Conservation (phyloP, 108 stramenopile genomes). For the Pseudonitzschia pungens region DNA sequence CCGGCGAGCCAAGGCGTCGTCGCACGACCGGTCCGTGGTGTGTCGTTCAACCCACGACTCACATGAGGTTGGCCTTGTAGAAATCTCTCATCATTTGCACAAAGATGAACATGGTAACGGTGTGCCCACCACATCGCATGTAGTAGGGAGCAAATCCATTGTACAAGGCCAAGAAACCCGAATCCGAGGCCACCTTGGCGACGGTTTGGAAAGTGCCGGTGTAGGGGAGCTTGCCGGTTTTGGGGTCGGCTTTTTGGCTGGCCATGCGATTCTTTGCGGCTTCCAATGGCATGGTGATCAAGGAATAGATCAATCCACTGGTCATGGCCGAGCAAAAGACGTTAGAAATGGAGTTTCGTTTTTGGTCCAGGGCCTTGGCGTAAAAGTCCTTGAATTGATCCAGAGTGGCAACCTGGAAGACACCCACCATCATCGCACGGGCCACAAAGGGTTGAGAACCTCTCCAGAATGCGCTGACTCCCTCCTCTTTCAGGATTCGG, state of each 20-base stretch:
- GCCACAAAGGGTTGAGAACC: constrained; percentile 87
- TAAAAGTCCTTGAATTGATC: constrained; percentile 93
- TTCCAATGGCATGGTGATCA: constrained; percentile 95
- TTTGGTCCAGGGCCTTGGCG: constrained; percentile 54
- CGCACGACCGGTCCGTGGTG: neutral
- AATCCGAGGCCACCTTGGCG: constrained; percentile 56
- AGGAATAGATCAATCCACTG: constrained; percentile 87
- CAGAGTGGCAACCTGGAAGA: constrained; percentile 91
- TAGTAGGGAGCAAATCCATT: constrained; percentile 92
- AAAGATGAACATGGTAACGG: constrained; percentile 90
- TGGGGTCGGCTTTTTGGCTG: constrained; percentile 72
- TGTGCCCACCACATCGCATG: constrained; percentile 93
- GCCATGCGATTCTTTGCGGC: constrained; percentile 95
- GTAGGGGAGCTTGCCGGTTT: constrained; percentile 83
- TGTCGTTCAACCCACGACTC: neutral
- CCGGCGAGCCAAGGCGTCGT: neutral
- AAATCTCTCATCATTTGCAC: constrained; percentile 82
- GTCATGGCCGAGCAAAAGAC: constrained; percentile 93
- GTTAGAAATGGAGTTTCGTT: constrained; percentile 80
- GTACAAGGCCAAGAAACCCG: constrained; percentile 85
- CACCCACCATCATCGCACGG: constrained; percentile 92
- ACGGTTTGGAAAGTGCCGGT: constrained; percentile 83
- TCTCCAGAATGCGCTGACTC: constrained; percentile 87
- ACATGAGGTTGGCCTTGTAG: constrained; percentile 36
- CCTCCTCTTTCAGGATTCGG: constrained; percentile 84